Base-by-base conservation (phyloP, 1,284 basidiomycete species). In the Rhodofomes roseus region DNA sequence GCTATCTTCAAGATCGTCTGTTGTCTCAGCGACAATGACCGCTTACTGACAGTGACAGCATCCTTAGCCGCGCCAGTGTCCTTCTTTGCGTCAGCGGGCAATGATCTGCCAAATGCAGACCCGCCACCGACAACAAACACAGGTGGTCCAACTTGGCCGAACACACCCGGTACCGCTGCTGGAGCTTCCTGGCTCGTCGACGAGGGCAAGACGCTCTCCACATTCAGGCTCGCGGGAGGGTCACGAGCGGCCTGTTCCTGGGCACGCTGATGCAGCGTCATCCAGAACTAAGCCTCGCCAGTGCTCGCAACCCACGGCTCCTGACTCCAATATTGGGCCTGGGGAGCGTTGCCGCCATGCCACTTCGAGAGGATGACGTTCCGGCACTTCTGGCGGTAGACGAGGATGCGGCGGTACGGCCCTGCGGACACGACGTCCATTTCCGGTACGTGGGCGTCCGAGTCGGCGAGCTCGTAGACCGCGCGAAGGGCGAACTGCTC, bases 351-450 rank as follows among this genome's bases (percentile, higher is more conserved):
- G 37, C 37, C 3, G 37, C 16, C 16, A 14, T 44, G n/a, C 43
- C 43, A 44, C 20, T 44, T 44, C 40, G 40, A 16, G 40, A 41
- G 9, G 40, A 55, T 36, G 37, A 43, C 20, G 22, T 23, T 48
- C 8, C 34, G 55, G 20, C 41, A 44, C 12, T n/a, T 16, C 41
- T 14, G n/a, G 34, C 57, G 52, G 48, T 63, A 66, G 6, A 23
- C 23, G 20, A 61, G 43, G 8, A 66, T 34, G 11, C 62, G 59
- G 22, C 55, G 60, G 52, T 66, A 66, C 2, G 56, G 29, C 3
- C 48, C 25, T 2, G 63, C 63, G 6, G 62, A 52, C 3, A 39
- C 54, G 31, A n/a, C 22, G 34, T 66, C 63, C 44, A 66, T 41
- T 36, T 63, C 62, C 2, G 55, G 46, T 25, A 61, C 43, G 29